phyloP scores from a whole-genome alignment of 140 eudicot species.

The Flaveria floridana region DNA sequence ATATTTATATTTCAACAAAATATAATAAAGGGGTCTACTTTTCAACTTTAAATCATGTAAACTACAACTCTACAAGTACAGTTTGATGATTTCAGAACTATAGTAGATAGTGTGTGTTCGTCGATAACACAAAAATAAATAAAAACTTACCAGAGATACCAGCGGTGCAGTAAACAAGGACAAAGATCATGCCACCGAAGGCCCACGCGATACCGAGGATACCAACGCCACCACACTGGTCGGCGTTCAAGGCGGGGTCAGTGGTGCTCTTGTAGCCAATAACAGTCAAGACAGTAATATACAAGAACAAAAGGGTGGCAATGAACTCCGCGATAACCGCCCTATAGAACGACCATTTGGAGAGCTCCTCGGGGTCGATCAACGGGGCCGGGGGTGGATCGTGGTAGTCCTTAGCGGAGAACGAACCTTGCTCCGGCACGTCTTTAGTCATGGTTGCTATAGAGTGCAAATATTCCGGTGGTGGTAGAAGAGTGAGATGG shows the following conservation, averaged over 20 bases:
- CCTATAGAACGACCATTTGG: conserved; percentile 67
- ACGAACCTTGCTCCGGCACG: conserved; percentile 48
- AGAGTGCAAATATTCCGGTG: neutral
- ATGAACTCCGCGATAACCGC: conserved; percentile 71
- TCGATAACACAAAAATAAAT: no score
- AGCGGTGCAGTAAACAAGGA: conserved; percentile 87
- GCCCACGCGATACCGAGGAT: conserved; percentile 86
- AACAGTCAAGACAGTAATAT: conserved; percentile 66
- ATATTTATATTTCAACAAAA: no score
- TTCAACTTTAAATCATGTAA: no score
- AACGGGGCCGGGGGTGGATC: conserved; percentile 81
- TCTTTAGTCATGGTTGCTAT: conserved; percentile 43
- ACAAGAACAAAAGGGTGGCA: conserved; percentile 69
- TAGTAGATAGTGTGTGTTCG: no score
- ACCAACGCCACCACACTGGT: conserved; percentile 71
- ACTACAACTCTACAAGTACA: no score
- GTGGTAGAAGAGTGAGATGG: conserved; percentile 20
- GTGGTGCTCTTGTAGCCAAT: conserved; percentile 72
- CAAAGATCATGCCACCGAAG: conserved; percentile 88
- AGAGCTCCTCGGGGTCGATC: conserved; percentile 56
- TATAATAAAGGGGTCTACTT: no score
- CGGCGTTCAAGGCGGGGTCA: conserved; percentile 33
- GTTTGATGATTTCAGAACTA: no score
- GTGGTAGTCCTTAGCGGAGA: conserved; percentile 68
- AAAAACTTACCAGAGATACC: conserved; percentile 64